Conservation (phyloP, 306 rosid genomes). For the Sicyos edulis region DNA sequence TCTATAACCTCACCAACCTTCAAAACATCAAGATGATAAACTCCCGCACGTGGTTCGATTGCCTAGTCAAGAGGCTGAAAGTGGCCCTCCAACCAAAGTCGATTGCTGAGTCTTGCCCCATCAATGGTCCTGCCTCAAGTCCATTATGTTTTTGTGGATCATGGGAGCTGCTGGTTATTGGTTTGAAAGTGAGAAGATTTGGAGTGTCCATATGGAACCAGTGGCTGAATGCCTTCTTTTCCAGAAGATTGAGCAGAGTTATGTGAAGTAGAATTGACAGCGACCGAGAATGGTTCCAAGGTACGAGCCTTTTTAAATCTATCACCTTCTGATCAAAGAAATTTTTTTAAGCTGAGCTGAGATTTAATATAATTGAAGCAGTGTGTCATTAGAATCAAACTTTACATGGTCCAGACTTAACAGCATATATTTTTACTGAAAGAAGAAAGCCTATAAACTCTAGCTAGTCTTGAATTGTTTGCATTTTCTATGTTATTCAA, state of each 20-base stretch:
- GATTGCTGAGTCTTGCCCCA: slow-evolving; percentile 52
- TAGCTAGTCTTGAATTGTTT: too few relatives aligned
- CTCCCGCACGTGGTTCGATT: slow-evolving; percentile 74
- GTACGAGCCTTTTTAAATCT: slow-evolving; percentile 91
- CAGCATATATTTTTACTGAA: neutral
- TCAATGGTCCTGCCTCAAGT: slow-evolving; percentile 56
- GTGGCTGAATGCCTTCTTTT: slow-evolving; percentile 36
- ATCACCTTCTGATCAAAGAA: slow-evolving; percentile 24
- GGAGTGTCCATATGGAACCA: slow-evolving; percentile 19
- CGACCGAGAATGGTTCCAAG: slow-evolving; percentile 75
- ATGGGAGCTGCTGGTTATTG: too few relatives aligned
- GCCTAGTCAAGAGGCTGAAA: slow-evolving; percentile 43
- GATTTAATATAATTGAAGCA: neutral
- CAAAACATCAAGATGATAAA: slow-evolving; percentile 65
- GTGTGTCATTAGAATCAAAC: slow-evolving; percentile 4
- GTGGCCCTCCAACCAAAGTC: slow-evolving; percentile 74
- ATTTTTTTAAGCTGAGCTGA: neutral
- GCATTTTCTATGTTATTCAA: too few relatives aligned
- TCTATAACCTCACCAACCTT: slow-evolving; percentile 82
- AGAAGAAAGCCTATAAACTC: too few relatives aligned
- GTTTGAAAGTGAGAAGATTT: too few relatives aligned
- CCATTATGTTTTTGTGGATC: slow-evolving; percentile 21
- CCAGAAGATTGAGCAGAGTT: slow-evolving; percentile 33
- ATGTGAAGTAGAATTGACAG: slow-evolving; percentile 40
- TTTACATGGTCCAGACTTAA: slow-evolving; percentile 2